Percentiles rank a stretch among this genome's conserved stretches.
Conservation (phyloP, 306 rosid species). For the Glycine tomentella region DNA sequence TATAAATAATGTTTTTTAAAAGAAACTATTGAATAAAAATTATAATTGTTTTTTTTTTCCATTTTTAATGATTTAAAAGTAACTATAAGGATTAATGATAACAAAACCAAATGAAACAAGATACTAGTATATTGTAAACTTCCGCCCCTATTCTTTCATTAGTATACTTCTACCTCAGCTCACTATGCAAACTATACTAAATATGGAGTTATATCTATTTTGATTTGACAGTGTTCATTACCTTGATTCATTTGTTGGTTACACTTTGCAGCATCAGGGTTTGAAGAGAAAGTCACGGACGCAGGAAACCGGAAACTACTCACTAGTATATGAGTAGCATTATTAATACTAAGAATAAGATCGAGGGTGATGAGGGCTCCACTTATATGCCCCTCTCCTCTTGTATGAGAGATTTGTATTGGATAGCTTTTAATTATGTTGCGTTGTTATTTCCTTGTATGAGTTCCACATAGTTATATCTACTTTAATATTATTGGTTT, state of each 20-base stretch:
- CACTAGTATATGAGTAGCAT: slow-evolving; percentile 14
- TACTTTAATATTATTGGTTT: slow-evolving; percentile 4
- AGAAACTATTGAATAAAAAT: too few relatives aligned
- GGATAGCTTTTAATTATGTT: neutral
- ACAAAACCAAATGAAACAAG: too few relatives aligned
- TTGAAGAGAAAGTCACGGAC: neutral
- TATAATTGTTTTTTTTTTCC: too few relatives aligned
- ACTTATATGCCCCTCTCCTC: neutral
- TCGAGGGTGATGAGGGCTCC: neutral
- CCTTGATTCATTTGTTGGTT: neutral
- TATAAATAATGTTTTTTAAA: too few relatives aligned
- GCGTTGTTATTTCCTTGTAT: neutral
- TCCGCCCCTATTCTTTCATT: too few relatives aligned
- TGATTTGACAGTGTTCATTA: neutral
- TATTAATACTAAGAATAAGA: slow-evolving; percentile 5
- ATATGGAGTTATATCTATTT: neutral
- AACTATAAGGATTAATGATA: too few relatives aligned
- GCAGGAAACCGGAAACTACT: neutral
- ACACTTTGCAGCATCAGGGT: slow-evolving; percentile 15
- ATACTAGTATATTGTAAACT: too few relatives aligned
- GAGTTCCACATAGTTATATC: neutral
- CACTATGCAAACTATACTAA: neutral
- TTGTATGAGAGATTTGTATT: neutral
- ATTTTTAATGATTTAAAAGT: too few relatives aligned
- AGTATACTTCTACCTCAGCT: neutral